Conservation (phyloP, 306 rosid genomes). For the Styphnolobium japonicum region DNA sequence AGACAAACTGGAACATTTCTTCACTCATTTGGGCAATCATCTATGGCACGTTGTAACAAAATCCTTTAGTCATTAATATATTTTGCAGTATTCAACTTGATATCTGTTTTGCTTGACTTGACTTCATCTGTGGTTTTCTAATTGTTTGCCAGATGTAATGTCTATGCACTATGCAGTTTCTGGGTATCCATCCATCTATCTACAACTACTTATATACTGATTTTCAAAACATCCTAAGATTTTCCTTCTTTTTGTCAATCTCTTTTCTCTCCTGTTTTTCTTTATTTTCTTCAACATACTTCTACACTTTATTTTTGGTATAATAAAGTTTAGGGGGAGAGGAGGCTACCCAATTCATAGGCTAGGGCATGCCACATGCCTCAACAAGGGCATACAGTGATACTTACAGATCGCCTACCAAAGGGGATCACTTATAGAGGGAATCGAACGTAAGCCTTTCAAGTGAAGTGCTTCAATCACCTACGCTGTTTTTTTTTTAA, state of each 20-base stretch:
- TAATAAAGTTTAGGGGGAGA: too few relatives aligned
- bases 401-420: too few relatives aligned
- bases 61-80: not conserved
- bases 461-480: too few relatives aligned
- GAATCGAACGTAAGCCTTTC: too few relatives aligned
- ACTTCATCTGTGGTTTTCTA: not conserved
- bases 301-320: too few relatives aligned
- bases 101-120: not conserved
- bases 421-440: too few relatives aligned
- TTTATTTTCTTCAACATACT: not conserved
- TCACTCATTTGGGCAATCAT: not conserved
- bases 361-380: too few relatives aligned
- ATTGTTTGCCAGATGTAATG: constrained; percentile 6
- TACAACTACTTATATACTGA: not conserved
- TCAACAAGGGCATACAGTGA: too few relatives aligned
- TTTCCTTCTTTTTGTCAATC: not conserved
- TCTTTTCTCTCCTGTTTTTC: not conserved
- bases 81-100: not conserved
- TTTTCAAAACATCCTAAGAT: not conserved
- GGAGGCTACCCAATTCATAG: too few relatives aligned
- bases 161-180: not conserved
- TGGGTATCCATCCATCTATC: constrained; percentile 2
- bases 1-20: not conserved
- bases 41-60: not conserved
- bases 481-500: too few relatives aligned